Percentiles rank a stretch among this genome's conserved stretches.
Evolutionary conservation across 1,139 yeast genomes (phyloP).

Genomic region (Zygosaccharomyces sapae): DNA sequence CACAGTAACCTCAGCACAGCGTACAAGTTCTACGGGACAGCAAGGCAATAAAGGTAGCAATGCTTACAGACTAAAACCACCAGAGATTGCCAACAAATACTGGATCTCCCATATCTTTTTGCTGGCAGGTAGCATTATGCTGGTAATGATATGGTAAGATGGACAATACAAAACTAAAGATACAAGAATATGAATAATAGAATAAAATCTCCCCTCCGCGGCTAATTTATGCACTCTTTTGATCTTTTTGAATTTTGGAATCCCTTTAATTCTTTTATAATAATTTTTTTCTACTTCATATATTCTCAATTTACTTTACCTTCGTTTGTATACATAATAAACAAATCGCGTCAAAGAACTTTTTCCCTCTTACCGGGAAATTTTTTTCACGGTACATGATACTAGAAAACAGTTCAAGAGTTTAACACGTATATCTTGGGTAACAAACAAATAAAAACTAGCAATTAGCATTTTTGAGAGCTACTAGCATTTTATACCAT

Average conservation of each 20-base stretch:
- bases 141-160: not conserved
- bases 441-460: not conserved
- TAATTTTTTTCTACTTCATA: not conserved
- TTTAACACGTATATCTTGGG: conserved; percentile 4
- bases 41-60: not conserved
- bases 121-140: not conserved
- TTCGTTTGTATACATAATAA: not conserved
- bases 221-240: not conserved
- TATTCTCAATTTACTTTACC: not conserved
- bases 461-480: not conserved
- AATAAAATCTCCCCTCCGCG: not conserved
- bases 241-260: not conserved
- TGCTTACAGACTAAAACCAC: not conserved
- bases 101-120: conserved; percentile 4
- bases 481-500: not conserved
- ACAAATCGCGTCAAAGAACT: conserved; percentile 2
- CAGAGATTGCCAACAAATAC: not conserved
- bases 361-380: conserved; percentile 1
- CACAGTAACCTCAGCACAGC: conserved; percentile 4
- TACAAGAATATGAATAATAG: not conserved
- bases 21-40: conserved; percentile 4
- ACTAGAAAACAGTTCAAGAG: conserved; percentile 1
- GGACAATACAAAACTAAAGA: not conserved
- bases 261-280: not conserved
- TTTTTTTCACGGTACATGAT: not conserved